phyloP scores from a whole-genome alignment of 202 grass and related monocot species.

The Setaria italica region DNA sequence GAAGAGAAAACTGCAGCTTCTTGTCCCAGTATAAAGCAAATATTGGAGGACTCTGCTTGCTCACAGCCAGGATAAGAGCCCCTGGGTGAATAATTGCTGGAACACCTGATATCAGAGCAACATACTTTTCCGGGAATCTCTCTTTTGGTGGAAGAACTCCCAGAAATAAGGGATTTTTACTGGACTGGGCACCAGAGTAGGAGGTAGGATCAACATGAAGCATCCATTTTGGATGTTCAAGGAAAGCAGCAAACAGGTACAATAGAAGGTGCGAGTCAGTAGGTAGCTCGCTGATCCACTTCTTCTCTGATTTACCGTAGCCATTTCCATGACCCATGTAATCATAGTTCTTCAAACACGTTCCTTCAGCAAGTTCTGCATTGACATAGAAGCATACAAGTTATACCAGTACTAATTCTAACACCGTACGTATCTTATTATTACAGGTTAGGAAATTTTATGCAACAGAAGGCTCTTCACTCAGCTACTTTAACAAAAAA shows the following conservation, averaged over 20 bases:
- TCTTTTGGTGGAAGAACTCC: slow-evolving; percentile 97
- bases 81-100: slow-evolving; percentile 92
- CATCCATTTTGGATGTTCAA: slow-evolving; percentile 99
- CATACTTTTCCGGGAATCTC: slow-evolving; percentile 96
- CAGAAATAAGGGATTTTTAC: slow-evolving; percentile 97
- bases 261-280: slow-evolving; percentile 85
- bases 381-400: slow-evolving; percentile 28
- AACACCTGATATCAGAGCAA: slow-evolving; percentile 86
- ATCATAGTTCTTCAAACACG: slow-evolving; percentile 93
- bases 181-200: slow-evolving; percentile 90
- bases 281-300: slow-evolving; percentile 84
- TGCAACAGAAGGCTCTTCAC: neutral
- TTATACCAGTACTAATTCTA: neutral
- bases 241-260: slow-evolving; percentile 93
- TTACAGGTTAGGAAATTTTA: neutral
- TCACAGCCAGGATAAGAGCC: slow-evolving; percentile 81
- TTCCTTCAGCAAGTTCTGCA: slow-evolving; percentile 94
- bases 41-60: slow-evolving; percentile 79
- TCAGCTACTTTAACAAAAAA: slow-evolving; percentile 11
- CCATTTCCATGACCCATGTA: slow-evolving; percentile 74
- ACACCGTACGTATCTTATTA: neutral
- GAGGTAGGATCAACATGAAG: slow-evolving; percentile 91
- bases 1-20: slow-evolving; percentile 96
- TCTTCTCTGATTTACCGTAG: slow-evolving; percentile 75
- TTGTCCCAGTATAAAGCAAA: slow-evolving; percentile 97